Conservation (phyloP, 306 rosid species). For the Hippophae gyantsensis region DNA sequence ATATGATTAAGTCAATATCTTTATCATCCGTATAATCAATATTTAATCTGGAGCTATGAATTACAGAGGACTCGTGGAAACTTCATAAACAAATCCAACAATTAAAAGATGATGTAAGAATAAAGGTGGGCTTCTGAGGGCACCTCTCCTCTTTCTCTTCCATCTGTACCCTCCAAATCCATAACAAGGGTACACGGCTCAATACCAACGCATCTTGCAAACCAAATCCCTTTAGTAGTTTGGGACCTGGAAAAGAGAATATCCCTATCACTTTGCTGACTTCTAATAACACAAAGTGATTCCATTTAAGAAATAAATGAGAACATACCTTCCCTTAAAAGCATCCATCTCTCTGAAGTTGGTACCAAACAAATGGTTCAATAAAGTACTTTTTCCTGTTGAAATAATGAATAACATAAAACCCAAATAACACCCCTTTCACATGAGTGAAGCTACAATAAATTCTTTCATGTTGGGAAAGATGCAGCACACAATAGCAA, state of each 20-base stretch:
- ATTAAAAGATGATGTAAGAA: neutral
- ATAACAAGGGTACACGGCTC: slow-evolving; percentile 83
- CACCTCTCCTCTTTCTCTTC: slow-evolving; percentile 97
- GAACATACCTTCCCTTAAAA: slow-evolving; percentile 65
- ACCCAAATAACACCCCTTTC: neutral
- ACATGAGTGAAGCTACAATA: no score
- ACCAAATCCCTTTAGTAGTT: slow-evolving; percentile 94
- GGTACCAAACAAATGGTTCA: slow-evolving; percentile 78
- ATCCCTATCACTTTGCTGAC: neutral
- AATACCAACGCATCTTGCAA: slow-evolving; percentile 70
- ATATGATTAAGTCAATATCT: no score
- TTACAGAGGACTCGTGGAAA: neutral
- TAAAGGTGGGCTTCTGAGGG: slow-evolving; percentile 2
- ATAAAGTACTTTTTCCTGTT: slow-evolving; percentile 83
- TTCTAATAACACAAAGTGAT: neutral
- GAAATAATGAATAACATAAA: slow-evolving; percentile 7
- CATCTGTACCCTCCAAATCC: slow-evolving; percentile 99
- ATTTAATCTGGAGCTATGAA: no score
- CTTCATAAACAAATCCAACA: neutral
- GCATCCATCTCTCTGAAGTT: slow-evolving; percentile 95
- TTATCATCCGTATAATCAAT: no score
- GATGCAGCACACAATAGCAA: no score
- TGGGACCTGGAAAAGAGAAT: slow-evolving; percentile 44
- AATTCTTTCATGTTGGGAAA: no score
- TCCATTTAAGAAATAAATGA: slow-evolving; percentile 2